A percentile compares a stretch with the other conserved stretches of the same genome.
Conservation (phyloP, 257 asterid species). For the Nicotiana noctiflora region DNA sequence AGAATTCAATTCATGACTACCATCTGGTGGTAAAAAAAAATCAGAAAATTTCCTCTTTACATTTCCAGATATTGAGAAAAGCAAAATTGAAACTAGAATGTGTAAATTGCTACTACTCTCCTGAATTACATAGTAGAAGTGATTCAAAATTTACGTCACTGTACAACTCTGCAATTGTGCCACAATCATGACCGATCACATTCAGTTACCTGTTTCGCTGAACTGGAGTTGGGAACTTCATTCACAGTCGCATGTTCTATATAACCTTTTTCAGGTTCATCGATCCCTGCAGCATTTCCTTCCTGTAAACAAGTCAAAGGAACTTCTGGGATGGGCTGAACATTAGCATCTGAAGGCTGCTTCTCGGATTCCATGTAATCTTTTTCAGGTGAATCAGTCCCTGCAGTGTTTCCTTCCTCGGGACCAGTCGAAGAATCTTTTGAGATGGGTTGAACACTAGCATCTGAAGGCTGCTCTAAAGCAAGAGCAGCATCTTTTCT, state of each 20-base stretch:
- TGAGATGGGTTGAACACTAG: conserved; percentile 15
- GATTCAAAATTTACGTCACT: conserved; percentile 56
- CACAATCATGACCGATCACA: conserved; percentile 22
- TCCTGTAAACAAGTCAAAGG: neutral
- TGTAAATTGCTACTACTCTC: conserved; percentile 39
- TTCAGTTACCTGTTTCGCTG: conserved; percentile 31
- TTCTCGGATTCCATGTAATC: conserved; percentile 22
- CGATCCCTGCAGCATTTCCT: conserved; percentile 26
- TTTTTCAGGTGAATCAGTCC: conserved; percentile 19
- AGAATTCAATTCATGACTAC: neutral
- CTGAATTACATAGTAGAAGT: conserved; percentile 24
- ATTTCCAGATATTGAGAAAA: conserved; percentile 26
- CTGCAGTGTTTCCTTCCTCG: conserved; percentile 20
- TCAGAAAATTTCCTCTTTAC: conserved; percentile 35
- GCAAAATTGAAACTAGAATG: conserved; percentile 33
- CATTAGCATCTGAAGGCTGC: conserved; percentile 13
- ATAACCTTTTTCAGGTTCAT: conserved; percentile 18
- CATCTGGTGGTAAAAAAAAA: conserved; percentile 1
- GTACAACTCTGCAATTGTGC: conserved; percentile 46
- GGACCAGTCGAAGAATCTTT: neutral
- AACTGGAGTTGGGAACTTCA: conserved; percentile 32
- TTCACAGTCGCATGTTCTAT: conserved; percentile 25
- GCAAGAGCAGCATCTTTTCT: conserved; percentile 8
- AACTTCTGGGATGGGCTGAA: conserved; percentile 19
- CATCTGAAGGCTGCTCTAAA: conserved; percentile 10